These are phyloP conservation scores for Tetrahymena thermophila DNA, from an alignment of 73 alveolate species.

Conservation along the genomic window DNA sequence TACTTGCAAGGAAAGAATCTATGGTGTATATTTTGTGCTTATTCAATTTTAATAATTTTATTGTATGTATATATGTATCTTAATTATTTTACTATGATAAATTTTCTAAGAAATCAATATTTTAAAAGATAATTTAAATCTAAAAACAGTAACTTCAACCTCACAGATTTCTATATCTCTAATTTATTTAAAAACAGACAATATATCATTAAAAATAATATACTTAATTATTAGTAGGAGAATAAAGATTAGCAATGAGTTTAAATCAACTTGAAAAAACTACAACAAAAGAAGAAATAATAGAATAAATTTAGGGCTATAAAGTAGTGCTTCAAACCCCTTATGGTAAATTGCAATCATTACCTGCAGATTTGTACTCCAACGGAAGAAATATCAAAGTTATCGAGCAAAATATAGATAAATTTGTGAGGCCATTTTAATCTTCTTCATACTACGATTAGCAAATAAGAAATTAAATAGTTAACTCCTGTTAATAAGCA, in stretches of 20 bases:
- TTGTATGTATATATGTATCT: not conserved
- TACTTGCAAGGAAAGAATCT: too few species aligned
- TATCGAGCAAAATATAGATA: not conserved
- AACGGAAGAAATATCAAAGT: not conserved
- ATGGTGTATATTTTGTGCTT: not conserved
- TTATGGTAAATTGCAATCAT: not conserved
- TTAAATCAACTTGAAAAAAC: not conserved
- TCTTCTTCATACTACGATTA: not conserved
- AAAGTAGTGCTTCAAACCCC: not conserved
- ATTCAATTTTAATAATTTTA: too few species aligned
- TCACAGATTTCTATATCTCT: not conserved
- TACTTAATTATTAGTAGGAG: not conserved
- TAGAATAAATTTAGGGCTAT: not conserved
- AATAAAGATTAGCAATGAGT: not conserved
- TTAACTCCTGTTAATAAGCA: not conserved
- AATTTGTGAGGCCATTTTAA: not conserved
- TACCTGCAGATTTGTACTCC: not conserved
- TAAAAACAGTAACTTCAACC: not conserved
- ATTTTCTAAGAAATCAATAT: too few species aligned
- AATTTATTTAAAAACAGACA: not conserved
- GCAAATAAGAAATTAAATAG: not conserved
- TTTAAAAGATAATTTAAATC: not conserved
- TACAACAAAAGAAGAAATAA: not conserved
- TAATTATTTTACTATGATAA: not conserved
- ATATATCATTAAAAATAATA: not conserved